Conservation (phyloP, 768 basidiomycete genomes). For the Leucogyrophana mollusca region DNA sequence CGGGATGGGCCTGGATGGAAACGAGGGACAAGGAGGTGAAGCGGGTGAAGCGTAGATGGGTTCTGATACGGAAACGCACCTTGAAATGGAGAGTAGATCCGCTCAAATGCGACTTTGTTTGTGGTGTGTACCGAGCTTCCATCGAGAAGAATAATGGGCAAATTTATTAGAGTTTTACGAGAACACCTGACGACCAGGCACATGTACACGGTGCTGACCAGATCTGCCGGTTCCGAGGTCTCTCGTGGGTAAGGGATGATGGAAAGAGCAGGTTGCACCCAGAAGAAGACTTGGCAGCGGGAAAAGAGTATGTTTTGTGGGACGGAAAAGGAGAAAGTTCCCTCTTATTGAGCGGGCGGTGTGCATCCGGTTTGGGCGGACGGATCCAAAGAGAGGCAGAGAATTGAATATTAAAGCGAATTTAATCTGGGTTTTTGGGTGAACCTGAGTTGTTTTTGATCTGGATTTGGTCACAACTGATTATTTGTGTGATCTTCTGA, state of each 20-base stretch:
- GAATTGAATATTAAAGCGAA: constrained; percentile 6
- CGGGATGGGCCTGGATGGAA: constrained; percentile 1
- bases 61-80: background rate
- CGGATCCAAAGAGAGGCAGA: constrained; percentile 3
- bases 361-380: constrained; percentile 28
- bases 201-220: constrained; percentile 12
- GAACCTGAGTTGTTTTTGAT: background rate
- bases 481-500: constrained; percentile 27
- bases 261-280: constrained; percentile 4
- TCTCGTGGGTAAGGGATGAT: constrained; percentile 7
- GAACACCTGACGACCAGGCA: constrained; percentile 27
- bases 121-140: no score
- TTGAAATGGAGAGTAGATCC: constrained; percentile 2
- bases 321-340: constrained; percentile 7
- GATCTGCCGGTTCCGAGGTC: constrained; percentile 18
- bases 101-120: background rate
- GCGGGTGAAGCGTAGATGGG: background rate
- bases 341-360: background rate
- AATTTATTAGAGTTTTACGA: constrained; percentile 16
- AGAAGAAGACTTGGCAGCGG: background rate
- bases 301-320: background rate
- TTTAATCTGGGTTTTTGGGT: background rate
- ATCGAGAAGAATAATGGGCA: constrained; percentile 5
- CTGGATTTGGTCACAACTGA: constrained; percentile 1
- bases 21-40: constrained; percentile 1